Evolutionary conservation across 371 early-diverging fungal genomes (phyloP).

Genomic region (Mucor piriformis): DNA sequence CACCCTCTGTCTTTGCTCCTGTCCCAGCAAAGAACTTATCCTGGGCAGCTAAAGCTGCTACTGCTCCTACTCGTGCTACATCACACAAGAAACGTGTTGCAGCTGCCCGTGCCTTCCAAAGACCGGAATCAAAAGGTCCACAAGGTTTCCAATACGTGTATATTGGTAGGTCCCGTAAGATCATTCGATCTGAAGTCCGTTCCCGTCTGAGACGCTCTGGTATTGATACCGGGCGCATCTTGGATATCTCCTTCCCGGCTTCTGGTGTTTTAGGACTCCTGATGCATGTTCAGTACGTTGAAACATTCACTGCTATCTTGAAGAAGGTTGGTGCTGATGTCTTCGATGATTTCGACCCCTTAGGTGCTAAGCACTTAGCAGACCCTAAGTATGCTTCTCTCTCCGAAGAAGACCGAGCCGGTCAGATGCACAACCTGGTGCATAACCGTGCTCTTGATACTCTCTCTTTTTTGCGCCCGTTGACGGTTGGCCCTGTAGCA

Average conservation of each 20-base stretch:
- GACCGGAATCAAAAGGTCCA: neutral
- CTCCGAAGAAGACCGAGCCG: neutral
- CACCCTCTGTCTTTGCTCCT: no score
- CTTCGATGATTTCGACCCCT: slow-evolving; percentile 16
- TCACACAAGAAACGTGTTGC: no score
- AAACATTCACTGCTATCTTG: no score
- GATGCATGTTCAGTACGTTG: no score
- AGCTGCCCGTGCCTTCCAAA: neutral
- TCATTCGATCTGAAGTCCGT: slow-evolving; percentile 4
- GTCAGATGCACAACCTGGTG: neutral
- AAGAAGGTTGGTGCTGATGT: no score
- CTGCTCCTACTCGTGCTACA: neutral
- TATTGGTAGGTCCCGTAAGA: neutral
- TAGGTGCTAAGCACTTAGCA: neutral
- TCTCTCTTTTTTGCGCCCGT: neutral
- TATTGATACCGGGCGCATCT: neutral
- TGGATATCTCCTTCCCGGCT: slow-evolving; percentile 10
- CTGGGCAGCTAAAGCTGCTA: neutral
- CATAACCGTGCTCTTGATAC: neutral
- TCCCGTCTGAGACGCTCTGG: neutral
- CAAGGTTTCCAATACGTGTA: slow-evolving; percentile 1
- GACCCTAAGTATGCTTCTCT: neutral
- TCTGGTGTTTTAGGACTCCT: neutral
- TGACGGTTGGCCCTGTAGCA: neutral
- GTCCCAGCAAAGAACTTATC: no score